Conservation (phyloP, 768 basidiomycete genomes). For the Calvatia gigantea region DNA sequence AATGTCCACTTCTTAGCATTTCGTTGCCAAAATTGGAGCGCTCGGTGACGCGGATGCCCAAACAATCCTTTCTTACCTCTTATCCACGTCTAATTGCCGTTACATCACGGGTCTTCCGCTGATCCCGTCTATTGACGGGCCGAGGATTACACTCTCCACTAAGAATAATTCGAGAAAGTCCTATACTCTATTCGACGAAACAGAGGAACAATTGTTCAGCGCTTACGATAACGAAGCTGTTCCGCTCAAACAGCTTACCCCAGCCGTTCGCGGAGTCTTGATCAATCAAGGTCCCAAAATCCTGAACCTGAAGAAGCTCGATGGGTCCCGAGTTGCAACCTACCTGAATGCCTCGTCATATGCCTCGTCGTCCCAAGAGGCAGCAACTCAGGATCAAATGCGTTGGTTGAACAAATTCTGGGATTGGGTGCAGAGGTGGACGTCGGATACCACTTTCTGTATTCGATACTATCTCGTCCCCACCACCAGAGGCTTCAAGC, state of each 20-base stretch:
- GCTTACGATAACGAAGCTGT: constrained; percentile 30
- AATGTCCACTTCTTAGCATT: neutral
- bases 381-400: constrained; percentile 15
- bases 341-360: constrained; percentile 22
- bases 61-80: constrained; percentile 29
- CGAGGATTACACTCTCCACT: constrained; percentile 18
- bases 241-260: constrained; percentile 24
- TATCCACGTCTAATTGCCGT: constrained; percentile 27
- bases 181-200: constrained; percentile 26
- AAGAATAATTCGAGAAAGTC: neutral
- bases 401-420: constrained; percentile 40
- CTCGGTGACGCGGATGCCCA: constrained; percentile 2
- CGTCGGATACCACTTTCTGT: constrained; percentile 5
- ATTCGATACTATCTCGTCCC: constrained; percentile 29
- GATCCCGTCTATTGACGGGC: constrained; percentile 24
- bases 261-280: constrained; percentile 20
- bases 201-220: constrained; percentile 24
- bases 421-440: constrained; percentile 34
- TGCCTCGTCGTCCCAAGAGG: neutral
- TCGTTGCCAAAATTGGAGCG: neutral
- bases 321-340: constrained; percentile 20
- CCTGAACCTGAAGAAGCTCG: constrained; percentile 30
- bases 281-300: constrained; percentile 16
- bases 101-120: constrained; percentile 36
- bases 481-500: constrained; percentile 25